A percentile compares a stretch with the other conserved stretches of the same genome.
Evolutionary conservation across 2,329 filamentous ascomycete genomes (phyloP).

Genomic region (Stagonosporopsis rhizophila): DNA sequence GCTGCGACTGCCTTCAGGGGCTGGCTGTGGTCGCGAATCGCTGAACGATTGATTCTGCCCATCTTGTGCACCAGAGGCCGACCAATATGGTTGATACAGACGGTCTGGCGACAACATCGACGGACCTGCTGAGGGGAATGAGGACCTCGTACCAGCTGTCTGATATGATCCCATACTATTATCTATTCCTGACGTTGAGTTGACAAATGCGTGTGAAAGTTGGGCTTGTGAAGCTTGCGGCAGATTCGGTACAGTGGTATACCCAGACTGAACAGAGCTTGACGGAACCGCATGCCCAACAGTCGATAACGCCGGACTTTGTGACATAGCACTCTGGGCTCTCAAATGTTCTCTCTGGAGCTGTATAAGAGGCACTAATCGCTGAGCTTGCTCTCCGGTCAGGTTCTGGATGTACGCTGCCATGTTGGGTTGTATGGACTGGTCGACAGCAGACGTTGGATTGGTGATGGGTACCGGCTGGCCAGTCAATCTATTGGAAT

Average conservation of each 20-base stretch:
- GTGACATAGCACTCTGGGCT: background rate
- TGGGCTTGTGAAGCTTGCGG: background rate
- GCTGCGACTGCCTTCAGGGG: background rate
- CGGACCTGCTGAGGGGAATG: background rate
- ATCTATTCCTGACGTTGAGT: background rate
- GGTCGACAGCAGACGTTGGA: background rate
- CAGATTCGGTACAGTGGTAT: background rate
- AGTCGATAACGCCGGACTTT: background rate
- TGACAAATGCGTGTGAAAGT: background rate
- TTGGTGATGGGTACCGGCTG: background rate
- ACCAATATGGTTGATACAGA: background rate
- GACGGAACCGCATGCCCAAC: background rate
- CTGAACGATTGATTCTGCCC: background rate
- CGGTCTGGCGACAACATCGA: background rate
- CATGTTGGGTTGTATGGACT: constrained; percentile 7
- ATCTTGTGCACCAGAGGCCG: background rate
- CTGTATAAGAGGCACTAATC: constrained; percentile 16
- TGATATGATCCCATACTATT: background rate
- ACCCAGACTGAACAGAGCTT: background rate
- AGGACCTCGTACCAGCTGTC: background rate
- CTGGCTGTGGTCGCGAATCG: background rate
- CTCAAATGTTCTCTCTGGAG: background rate
- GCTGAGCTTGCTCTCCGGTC: constrained; percentile 12
- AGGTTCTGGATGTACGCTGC: constrained; percentile 21
- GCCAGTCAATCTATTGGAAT: background rate